Conservation (phyloP, 2,329 filamentous ascomycete species). For the Neocatenulostroma microsporum region DNA sequence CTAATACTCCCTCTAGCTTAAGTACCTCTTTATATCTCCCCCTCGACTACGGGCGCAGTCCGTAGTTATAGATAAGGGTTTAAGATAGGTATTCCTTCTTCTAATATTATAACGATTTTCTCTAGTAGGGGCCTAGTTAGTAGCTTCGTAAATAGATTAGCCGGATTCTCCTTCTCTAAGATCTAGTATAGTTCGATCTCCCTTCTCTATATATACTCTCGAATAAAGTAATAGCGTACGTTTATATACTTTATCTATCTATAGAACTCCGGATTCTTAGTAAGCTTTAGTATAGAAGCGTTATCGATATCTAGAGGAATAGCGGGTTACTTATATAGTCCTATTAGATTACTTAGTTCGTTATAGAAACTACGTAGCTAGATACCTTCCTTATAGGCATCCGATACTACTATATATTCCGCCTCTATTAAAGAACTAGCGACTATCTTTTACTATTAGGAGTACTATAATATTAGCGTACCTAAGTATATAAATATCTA, state of each 20-base stretch:
- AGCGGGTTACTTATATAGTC: background rate
- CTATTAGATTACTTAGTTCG: constrained; percentile 2
- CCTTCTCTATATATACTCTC: background rate
- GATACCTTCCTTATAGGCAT: constrained; percentile 3
- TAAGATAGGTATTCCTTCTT: no score
- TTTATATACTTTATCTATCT: constrained; percentile 1
- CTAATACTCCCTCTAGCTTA: no score
- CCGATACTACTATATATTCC: constrained; percentile 5
- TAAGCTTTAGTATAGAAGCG: background rate
- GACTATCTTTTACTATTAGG: constrained; percentile 1
- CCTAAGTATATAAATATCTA: constrained; percentile 5
- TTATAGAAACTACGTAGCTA: constrained; percentile 8
- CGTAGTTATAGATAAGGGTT: no score
- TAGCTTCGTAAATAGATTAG: no score
- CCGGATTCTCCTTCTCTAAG: no score
- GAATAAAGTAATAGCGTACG: background rate
- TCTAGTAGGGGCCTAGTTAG: no score
- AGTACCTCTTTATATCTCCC: no score
- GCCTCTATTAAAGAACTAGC: constrained; percentile 5
- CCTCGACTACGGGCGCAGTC: no score
- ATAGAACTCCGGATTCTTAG: constrained; percentile 3
- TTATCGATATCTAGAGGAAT: constrained; percentile 7
- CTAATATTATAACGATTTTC: no score
- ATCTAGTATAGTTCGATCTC: background rate
- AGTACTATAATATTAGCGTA: constrained; percentile 5